Base-by-base conservation (phyloP, 2,329 filamentous ascomycete species). In the Gyromitra esculenta region DNA sequence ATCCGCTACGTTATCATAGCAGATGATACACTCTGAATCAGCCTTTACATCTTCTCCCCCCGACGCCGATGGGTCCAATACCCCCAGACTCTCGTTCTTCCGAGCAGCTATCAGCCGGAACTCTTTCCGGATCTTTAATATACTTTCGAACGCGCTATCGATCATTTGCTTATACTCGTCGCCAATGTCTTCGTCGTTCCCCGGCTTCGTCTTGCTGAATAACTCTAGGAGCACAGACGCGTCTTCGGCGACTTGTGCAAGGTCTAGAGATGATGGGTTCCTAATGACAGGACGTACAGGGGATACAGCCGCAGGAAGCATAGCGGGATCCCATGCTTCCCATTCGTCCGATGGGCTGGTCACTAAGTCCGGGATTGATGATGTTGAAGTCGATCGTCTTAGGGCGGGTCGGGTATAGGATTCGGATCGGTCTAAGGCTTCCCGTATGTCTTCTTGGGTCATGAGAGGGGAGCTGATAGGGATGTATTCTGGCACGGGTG, bases 21-120 rank as follows among this genome's bases (percentile, higher is more conserved):
- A 77, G 6, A 77, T 69, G 13, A 77, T 75, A 41, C 75, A 77
- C 57, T 69, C 75, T 5, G 67, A 64, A 41, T 75, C 66, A n/a
- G 11, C 43, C 13, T 56, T 62, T 3, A 15, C n/a, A 15, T 15
- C 71, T 5, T 67, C 57, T 1, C 3, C 13, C 11, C 43, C 41
- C 6, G 15, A 15, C 11, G 5, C 41, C 7, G 39, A 11, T 21
- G 37, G 15, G 13, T 25, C 25, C n/a, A 31, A 8, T 9, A 11
- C 41, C 43, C 0, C 13, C 5, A 41, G 18, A 18, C 13, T 45
- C 41, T 52, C 15, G 21, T 59, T 31, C 45, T 31, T 54, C 15
- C 18, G 54, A 7, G 41, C 45, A 15, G 56, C 18, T 2, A 43
- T 64, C 37, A 70, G 5, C 9, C 56, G 35, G 13, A 75, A 35